These are phyloP conservation scores for Cryptosporidium bovis DNA, from an alignment of 169 alveolate species.

Conservation along the genomic window DNA sequence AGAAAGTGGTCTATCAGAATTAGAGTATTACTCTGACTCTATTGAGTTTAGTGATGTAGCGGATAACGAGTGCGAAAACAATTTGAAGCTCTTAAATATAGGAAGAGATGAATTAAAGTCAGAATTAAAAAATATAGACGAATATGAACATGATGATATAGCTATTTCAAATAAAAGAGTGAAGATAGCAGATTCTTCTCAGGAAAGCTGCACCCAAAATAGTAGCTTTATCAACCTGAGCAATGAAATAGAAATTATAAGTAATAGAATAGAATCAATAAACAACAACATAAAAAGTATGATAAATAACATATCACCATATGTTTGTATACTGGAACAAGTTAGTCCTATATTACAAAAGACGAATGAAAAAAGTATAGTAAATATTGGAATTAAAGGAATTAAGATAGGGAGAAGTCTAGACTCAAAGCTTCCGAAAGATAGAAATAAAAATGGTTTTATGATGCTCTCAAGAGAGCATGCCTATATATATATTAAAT, in stretches of 20 bases:
- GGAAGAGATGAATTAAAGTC: too few relatives aligned
- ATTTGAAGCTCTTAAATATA: too few relatives aligned
- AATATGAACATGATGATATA: constrained; percentile 1
- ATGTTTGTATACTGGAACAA: constrained; percentile 38
- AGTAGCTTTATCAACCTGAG: constrained; percentile 18
- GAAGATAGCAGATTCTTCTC: constrained; percentile 35
- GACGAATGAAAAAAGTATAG: neutral
- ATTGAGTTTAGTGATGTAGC: too few relatives aligned
- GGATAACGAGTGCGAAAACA: too few relatives aligned
- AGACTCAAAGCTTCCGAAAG: constrained; percentile 50
- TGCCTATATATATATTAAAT: constrained; percentile 52
- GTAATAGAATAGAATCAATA: constrained; percentile 24
- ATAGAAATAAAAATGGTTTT: neutral
- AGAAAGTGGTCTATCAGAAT: too few relatives aligned
- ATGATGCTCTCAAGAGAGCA: constrained; percentile 51
- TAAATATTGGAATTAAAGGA: constrained; percentile 33
- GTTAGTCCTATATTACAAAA: neutral
- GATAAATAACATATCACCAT: neutral
- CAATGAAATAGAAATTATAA: constrained; percentile 40
- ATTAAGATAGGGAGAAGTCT: constrained; percentile 52
- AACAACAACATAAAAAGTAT: constrained; percentile 27
- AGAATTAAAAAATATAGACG: neutral
- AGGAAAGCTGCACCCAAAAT: constrained; percentile 49
- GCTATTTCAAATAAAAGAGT: constrained; percentile 16
- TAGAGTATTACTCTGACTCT: too few relatives aligned